Conservation (phyloP, 1,284 basidiomycete species). For the Papiliotrema nemorosa region DNA sequence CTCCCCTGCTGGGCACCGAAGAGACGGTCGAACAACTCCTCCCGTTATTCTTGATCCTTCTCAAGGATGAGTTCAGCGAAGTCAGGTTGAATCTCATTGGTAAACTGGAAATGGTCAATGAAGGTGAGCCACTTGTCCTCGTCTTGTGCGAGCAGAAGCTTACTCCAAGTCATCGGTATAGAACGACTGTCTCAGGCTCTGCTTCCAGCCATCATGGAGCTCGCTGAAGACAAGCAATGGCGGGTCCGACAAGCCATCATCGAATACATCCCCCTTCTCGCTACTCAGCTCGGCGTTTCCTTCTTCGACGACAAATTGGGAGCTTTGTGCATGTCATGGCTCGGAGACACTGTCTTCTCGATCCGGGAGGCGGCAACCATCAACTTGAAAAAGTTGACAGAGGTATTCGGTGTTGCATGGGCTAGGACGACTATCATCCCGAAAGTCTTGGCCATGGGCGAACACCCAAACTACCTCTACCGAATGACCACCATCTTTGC, state of each 20-base stretch:
- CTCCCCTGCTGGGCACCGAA: constrained; percentile 89
- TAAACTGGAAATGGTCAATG: constrained; percentile 95
- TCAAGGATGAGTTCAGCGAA: constrained; percentile 99
- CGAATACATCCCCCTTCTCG: constrained; percentile 95
- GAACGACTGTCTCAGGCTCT: constrained; percentile 93
- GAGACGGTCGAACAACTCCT: constrained; percentile 96
- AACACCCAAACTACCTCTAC: constrained; percentile 95
- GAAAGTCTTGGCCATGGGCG: constrained; percentile 96
- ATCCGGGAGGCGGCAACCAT: constrained; percentile 97
- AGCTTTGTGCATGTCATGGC: constrained; percentile 97
- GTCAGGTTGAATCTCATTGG: constrained; percentile 98
- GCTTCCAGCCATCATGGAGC: constrained; percentile 93
- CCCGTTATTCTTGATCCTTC: constrained; percentile 89
- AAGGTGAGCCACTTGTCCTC: constrained; percentile 58
- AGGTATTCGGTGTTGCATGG: constrained; percentile 99
- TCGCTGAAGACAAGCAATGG: constrained; percentile 99
- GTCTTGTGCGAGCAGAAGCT: not conserved
- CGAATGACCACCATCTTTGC: constrained; percentile 99
- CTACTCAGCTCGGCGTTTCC: constrained; percentile 90
- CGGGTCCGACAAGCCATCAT: constrained; percentile 99
- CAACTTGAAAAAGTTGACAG: constrained; percentile 95
- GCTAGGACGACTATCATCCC: constrained; percentile 91
- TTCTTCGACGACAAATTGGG: constrained; percentile 99
- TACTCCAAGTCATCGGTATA: constrained; percentile 82
- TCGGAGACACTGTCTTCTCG: constrained; percentile 97